Percentiles rank a stretch among this genome's conserved stretches.
Conservation (phyloP, 768 basidiomycete species). For the Lentinus tigrinus region DNA sequence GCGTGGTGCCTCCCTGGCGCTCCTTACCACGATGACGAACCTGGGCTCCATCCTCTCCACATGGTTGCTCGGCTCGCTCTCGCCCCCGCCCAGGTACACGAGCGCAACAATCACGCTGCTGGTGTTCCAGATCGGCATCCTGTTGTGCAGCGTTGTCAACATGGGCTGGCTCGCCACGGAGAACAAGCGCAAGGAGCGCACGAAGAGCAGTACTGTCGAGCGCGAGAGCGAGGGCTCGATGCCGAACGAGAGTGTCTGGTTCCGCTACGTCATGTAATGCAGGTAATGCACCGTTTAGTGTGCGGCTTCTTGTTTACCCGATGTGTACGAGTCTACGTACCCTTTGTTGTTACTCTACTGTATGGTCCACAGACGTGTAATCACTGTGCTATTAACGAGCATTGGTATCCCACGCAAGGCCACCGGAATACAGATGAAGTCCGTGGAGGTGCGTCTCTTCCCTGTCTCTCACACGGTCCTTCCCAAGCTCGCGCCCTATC, state of each 20-base stretch:
- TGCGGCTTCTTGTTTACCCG: neutral
- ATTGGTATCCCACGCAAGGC: too few relatives aligned
- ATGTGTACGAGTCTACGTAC: too few relatives aligned
- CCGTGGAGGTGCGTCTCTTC: too few relatives aligned
- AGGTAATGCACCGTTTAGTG: neutral
- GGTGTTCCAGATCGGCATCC: conserved; percentile 38
- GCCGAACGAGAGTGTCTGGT: conserved; percentile 10
- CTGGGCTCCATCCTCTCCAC: conserved; percentile 60
- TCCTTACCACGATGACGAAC: conserved; percentile 58
- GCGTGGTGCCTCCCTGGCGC: conserved; percentile 57
- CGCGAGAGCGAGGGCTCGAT: neutral
- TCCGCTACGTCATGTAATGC: conserved; percentile 1
- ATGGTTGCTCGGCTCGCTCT: conserved; percentile 55
- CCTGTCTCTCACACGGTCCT: too few relatives aligned
- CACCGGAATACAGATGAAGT: too few relatives aligned
- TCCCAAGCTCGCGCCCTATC: too few relatives aligned
- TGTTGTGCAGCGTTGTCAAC: neutral
- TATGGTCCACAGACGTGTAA: too few relatives aligned
- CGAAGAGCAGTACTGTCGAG: neutral
- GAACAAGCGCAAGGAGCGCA: conserved; percentile 8
- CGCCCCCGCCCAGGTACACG: conserved; percentile 48
- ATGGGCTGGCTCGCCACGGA: neutral
- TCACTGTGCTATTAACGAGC: too few relatives aligned
- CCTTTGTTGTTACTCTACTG: too few relatives aligned
- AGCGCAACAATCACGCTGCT: conserved; percentile 42